Conservation (phyloP, 1,284 basidiomycete species). For the Pholiota adiposa region DNA sequence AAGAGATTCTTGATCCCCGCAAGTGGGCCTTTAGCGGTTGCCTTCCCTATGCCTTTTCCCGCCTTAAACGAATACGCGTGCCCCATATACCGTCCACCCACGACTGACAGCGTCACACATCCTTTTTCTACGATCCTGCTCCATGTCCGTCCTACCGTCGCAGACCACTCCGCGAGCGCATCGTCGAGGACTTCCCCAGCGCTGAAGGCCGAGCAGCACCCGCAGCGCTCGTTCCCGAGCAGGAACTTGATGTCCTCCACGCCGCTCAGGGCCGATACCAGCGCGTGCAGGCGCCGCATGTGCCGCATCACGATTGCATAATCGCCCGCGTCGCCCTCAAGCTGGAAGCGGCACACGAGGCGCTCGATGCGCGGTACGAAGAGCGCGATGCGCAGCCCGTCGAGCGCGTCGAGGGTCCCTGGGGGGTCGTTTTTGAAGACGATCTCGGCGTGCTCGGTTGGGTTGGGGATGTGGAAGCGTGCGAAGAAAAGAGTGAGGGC, state of each 20-base stretch:
- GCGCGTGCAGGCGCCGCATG: conserved; percentile 16
- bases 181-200: conserved; percentile 17
- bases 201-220: conserved; percentile 21
- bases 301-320: conserved; percentile 15
- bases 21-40: conserved; percentile 3
- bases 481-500: conserved; percentile 20
- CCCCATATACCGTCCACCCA: conserved; percentile 23
- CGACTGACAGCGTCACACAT: conserved; percentile 16
- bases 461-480: conserved; percentile 19
- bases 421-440: conserved; percentile 9
- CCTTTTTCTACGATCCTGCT: conserved; percentile 21
- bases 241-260: conserved; percentile 17
- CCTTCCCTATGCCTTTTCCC: neutral
- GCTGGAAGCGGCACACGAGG: conserved; percentile 21
- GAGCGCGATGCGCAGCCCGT: conserved; percentile 19
- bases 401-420: conserved; percentile 18
- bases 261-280: conserved; percentile 13
- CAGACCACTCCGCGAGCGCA: conserved; percentile 23
- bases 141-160: conserved; percentile 20
- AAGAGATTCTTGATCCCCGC: conserved; percentile 13
- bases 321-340: conserved; percentile 15
- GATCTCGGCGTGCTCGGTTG: conserved; percentile 17
- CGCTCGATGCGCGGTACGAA: conserved; percentile 17
- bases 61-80: conserved; percentile 24
- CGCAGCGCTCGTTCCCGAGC: conserved; percentile 21